phyloP scores from a whole-genome alignment of 345 rosid species.

The Nephelium lappaceum region DNA sequence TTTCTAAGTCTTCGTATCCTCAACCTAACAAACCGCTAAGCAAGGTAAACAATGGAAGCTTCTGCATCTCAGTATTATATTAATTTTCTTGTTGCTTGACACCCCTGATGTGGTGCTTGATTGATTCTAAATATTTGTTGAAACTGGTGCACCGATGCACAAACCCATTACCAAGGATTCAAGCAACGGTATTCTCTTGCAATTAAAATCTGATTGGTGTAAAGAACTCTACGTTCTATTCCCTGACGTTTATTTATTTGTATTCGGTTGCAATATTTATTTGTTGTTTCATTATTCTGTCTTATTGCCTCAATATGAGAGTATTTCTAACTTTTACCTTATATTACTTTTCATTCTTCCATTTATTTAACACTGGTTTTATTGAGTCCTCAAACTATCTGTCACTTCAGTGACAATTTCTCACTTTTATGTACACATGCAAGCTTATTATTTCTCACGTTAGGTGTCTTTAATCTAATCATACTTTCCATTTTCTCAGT shows the following conservation, averaged over 20 bases:
- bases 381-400: too few relatives aligned
- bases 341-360: too few relatives aligned
- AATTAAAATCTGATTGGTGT: neutral
- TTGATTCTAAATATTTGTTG: slow-evolving; percentile 9
- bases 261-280: neutral
- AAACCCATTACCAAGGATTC: neutral
- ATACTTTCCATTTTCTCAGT: neutral
- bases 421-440: too few relatives aligned
- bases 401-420: too few relatives aligned
- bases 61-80: neutral
- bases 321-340: too few relatives aligned
- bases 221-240: too few relatives aligned
- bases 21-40: slow-evolving; percentile 38
- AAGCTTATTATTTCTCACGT: too few relatives aligned
- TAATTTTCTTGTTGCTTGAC: slow-evolving; percentile 7
- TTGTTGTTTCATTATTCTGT: neutral
- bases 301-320: neutral
- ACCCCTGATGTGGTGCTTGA: neutral
- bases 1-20: slow-evolving; percentile 31
- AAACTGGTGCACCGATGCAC: neutral
- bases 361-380: too few relatives aligned
- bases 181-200: neutral
- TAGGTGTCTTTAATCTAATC: too few relatives aligned
- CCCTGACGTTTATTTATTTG: neutral
- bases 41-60: slow-evolving; percentile 44